Evolutionary conservation across 2,329 filamentous ascomycete genomes (phyloP).

Genomic region (Colletotrichum tanaceti): DNA sequence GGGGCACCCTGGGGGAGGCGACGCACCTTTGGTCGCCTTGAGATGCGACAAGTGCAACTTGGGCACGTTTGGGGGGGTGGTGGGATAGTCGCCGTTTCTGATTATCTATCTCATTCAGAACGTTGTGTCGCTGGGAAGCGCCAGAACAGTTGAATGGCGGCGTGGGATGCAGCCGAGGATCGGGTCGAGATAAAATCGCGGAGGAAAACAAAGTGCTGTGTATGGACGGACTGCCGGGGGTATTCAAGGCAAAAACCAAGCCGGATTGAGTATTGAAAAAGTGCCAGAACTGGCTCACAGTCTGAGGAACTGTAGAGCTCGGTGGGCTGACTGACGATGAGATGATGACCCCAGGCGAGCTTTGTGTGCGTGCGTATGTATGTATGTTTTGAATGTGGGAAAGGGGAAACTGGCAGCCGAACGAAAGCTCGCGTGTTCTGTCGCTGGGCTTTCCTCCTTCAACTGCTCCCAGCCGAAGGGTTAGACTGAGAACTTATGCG

Average conservation of each 20-base stretch:
- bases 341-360: conserved; percentile 17
- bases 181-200: conserved; percentile 15
- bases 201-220: conserved; percentile 20
- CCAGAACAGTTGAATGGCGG: conserved; percentile 19
- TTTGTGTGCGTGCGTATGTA: not conserved
- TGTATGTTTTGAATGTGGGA: conserved; percentile 31
- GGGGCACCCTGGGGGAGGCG: conserved; percentile 24
- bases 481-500: conserved; percentile 10
- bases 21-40: conserved; percentile 27
- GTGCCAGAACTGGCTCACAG: conserved; percentile 18
- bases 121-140: conserved; percentile 20
- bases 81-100: not conserved
- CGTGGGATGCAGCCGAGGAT: conserved; percentile 16
- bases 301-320: conserved; percentile 11
- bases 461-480: not conserved
- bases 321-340: conserved; percentile 17
- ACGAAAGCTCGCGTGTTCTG: conserved; percentile 18
- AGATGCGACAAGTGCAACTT: conserved; percentile 17
- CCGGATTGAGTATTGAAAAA: conserved; percentile 14
- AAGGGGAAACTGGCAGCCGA: conserved; percentile 23
- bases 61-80: not conserved
- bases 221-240: conserved; percentile 21
- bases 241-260: conserved; percentile 31
- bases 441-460: conserved; percentile 11
- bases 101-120: not conserved